phyloP scores from a whole-genome alignment of 805 yeast species.

The Kazachstania martiniae region DNA sequence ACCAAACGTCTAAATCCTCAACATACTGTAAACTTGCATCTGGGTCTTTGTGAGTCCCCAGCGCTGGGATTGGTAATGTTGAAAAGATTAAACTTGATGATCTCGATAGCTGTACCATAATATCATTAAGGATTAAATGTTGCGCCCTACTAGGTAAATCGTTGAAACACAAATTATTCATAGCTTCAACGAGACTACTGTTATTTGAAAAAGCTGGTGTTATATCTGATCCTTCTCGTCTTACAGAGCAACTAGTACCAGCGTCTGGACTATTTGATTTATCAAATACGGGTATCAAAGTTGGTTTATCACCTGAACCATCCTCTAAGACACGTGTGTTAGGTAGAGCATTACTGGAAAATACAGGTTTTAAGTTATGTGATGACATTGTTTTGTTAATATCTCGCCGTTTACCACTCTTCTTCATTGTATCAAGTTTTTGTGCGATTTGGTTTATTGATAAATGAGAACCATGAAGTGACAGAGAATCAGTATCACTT shows the following conservation, averaged over 20 bases:
- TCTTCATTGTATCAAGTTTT: constrained; percentile 3
- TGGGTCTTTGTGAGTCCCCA: constrained; percentile 68
- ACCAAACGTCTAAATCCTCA: constrained; percentile 68
- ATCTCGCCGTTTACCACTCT: background rate
- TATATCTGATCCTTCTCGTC: constrained; percentile 24
- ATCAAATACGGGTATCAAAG: constrained; percentile 44
- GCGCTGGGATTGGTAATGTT: constrained; percentile 79
- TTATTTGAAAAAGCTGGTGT: constrained; percentile 26
- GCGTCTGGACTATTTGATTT: too few species aligned
- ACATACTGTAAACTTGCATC: constrained; percentile 65
- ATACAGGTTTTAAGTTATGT: constrained; percentile 38
- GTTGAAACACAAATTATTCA: constrained; percentile 48
- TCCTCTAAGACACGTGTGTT: constrained; percentile 55
- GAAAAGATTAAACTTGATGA: constrained; percentile 68
- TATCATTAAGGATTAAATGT: constrained; percentile 75
- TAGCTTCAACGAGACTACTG: constrained; percentile 26
- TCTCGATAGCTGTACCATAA: constrained; percentile 58
- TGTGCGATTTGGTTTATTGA: constrained; percentile 6
- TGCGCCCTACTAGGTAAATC: constrained; percentile 90
- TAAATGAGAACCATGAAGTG: constrained; percentile 8
- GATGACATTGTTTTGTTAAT: constrained; percentile 3
- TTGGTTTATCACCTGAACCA: constrained; percentile 57
- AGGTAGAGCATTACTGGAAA: constrained; percentile 65
- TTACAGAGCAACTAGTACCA: constrained; percentile 2
- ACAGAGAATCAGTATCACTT: constrained; percentile 20